These are phyloP conservation scores for Asparagopsis taxiformis DNA, from an alignment of 31 red algal species.

Conservation along the genomic window DNA sequence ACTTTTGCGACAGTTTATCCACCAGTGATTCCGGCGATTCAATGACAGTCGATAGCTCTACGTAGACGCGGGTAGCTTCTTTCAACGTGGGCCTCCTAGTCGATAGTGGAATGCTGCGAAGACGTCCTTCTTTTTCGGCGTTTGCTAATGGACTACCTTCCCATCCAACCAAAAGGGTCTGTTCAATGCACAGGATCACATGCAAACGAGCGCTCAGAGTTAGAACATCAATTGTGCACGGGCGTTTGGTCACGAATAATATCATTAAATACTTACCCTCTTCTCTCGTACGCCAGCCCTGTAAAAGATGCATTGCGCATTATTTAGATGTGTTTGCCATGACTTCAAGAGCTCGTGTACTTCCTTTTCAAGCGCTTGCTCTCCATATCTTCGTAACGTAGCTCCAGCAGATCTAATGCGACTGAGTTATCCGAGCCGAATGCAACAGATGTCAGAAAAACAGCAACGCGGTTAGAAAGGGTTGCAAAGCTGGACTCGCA, in stretches of 20 bases:
- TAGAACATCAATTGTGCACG: too few relatives aligned
- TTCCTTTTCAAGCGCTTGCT: slow-evolving; percentile 33
- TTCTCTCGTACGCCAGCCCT: slow-evolving; percentile 33
- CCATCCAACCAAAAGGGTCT: slow-evolving; percentile 37
- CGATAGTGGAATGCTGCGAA: slow-evolving; percentile 23
- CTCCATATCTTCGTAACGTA: slow-evolving; percentile 44
- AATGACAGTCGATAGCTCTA: slow-evolving; percentile 19
- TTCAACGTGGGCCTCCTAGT: slow-evolving; percentile 26
- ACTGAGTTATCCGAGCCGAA: neutral
- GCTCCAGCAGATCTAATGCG: slow-evolving; percentile 42
- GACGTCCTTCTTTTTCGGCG: neutral
- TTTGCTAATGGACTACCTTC: slow-evolving; percentile 17
- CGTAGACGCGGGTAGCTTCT: slow-evolving; percentile 37
- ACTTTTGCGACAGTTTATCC: neutral
- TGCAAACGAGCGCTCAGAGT: neutral
- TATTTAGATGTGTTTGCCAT: slow-evolving; percentile 8
- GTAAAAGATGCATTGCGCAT: slow-evolving; percentile 24
- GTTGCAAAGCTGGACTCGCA: neutral
- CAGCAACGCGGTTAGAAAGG: too few relatives aligned
- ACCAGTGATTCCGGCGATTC: slow-evolving; percentile 9
- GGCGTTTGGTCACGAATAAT: too few relatives aligned
- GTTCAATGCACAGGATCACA: neutral
- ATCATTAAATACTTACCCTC: slow-evolving; percentile 8
- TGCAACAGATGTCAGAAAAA: slow-evolving; percentile 11
- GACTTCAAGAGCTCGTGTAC: slow-evolving; percentile 16